These are phyloP conservation scores for Leishmania tarentolae DNA, from an alignment of 208 protist species.

Conservation along the genomic window DNA sequence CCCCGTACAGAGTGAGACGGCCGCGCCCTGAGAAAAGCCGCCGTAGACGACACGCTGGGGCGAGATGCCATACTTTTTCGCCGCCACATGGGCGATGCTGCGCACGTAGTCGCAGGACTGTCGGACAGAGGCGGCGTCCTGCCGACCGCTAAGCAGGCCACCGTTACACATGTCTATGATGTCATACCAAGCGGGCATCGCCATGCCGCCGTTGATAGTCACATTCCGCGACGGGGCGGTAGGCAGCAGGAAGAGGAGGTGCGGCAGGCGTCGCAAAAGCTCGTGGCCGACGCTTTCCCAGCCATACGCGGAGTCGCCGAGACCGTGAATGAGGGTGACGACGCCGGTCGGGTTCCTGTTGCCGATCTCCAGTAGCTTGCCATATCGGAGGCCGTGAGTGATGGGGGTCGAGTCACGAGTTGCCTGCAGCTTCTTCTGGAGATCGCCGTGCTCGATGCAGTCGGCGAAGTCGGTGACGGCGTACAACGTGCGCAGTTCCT, in stretches of 20 bases:
- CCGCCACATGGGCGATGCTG: slow-evolving; percentile 59
- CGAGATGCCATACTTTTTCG: slow-evolving; percentile 58
- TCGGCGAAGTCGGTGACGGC: slow-evolving; percentile 64
- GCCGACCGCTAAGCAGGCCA: slow-evolving; percentile 29
- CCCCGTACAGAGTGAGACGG: slow-evolving; percentile 74
- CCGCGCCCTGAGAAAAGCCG: slow-evolving; percentile 93
- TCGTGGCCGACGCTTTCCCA: slow-evolving; percentile 84
- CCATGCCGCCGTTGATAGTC: slow-evolving; percentile 86
- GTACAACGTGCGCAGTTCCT: slow-evolving; percentile 69
- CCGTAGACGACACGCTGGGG: slow-evolving; percentile 84
- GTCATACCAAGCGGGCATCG: slow-evolving; percentile 95
- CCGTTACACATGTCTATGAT: slow-evolving; percentile 46
- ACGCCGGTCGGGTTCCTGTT: slow-evolving; percentile 75
- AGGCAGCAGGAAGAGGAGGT: slow-evolving; percentile 92
- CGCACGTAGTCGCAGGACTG: slow-evolving; percentile 74
- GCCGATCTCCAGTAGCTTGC: slow-evolving; percentile 64
- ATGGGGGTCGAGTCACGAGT: slow-evolving; percentile 49
- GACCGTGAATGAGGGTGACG: slow-evolving; percentile 91
- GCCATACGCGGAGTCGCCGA: slow-evolving; percentile 88
- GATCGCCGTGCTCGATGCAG: slow-evolving; percentile 69
- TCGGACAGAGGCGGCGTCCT: slow-evolving; percentile 52
- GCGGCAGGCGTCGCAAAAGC: slow-evolving; percentile 62
- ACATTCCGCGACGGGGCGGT: slow-evolving; percentile 82
- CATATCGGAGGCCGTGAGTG: slow-evolving; percentile 63
- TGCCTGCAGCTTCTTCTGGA: slow-evolving; percentile 60